A percentile compares a stretch with the other conserved stretches of the same genome.
These are phyloP conservation scores for Pittosporum tobira DNA, from an alignment of 129 eudicot species.

Conservation along the genomic window DNA sequence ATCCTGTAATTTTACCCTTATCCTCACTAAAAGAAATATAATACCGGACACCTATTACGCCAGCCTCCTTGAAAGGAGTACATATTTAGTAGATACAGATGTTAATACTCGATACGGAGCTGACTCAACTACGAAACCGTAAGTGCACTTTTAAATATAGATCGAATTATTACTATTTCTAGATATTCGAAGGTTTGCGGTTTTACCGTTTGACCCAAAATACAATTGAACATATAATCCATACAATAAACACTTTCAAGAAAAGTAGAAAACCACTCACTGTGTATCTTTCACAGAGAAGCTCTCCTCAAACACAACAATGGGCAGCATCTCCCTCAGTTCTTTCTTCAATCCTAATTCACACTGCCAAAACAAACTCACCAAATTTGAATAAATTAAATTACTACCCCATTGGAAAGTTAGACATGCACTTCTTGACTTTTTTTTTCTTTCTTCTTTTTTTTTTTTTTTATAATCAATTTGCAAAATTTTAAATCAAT, in stretches of 20 bases:
- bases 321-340: conserved; percentile 77
- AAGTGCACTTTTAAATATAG: background rate
- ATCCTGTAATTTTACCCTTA: background rate
- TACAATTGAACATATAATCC: conserved; percentile 2
- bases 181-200: background rate
- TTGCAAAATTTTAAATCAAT: too few relatives aligned
- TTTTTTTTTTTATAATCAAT: too few relatives aligned
- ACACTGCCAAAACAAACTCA: conserved; percentile 15
- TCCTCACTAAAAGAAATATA: background rate
- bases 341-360: conserved; percentile 79
- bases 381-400: conserved; percentile 8
- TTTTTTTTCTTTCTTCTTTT: too few relatives aligned
- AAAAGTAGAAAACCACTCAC: conserved; percentile 37
- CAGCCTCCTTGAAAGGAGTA: background rate
- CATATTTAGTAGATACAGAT: background rate
- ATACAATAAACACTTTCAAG: background rate
- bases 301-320: conserved; percentile 64
- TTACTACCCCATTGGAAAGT: too few relatives aligned
- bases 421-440: too few relatives aligned
- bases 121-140: background rate
- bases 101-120: background rate
- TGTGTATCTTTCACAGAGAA: conserved; percentile 68
- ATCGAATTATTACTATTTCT: background rate
- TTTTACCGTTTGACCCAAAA: background rate
- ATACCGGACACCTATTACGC: background rate